Evolutionary conservation across 352 stramenopile species (phyloP), one percentile per base, ranked within the genome.

Genomic region (Phytopythium boreale): DNA sequence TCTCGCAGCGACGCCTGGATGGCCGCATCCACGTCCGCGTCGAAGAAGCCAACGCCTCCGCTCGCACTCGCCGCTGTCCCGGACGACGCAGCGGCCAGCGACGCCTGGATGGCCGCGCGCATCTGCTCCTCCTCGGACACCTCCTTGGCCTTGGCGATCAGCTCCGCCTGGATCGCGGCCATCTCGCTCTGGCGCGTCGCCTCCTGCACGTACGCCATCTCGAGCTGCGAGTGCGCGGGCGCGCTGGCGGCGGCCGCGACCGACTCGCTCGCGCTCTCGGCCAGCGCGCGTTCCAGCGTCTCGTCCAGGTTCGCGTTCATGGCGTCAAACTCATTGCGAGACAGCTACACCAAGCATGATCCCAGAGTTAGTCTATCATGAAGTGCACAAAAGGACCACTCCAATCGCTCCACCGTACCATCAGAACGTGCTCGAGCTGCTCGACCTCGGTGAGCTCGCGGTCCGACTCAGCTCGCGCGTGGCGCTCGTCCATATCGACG

Each of bases 241-340:
- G 19, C 17, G 19, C 41, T 14, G 22, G 47, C 58, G 20, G 36
- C 26, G 27, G 50, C 41, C n/a, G 56, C 26, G 9, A 20, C 29
- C 5, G 51, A 53, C 12, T 11, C 65, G 47, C 36, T 70, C 29
- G 44, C 69, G 20, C 64, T 72, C 36, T 92, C 82, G 44, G 68
- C 70, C 29, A 93, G 65, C 15, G 84, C 87, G 15, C 75, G 64
- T 50, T 89, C 81, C 11, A 95, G 66, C n/a, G 82, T 88, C 10
- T 92, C 82, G 52, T 95, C 86, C 49, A 95, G 74, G 59, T 76
- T 91, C 29, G 71, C 83, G 43, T 89, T 71, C 84, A 92, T 91
- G 12, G 75, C 72, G 53, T 93, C 79, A 52, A 92, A 94, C 60
- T 91, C 81, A 29, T 83, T 82, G 68, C 84, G 75, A 44, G 82